Conservation (phyloP, 2,329 filamentous ascomycete genomes). For the Aspergillus sp. region DNA sequence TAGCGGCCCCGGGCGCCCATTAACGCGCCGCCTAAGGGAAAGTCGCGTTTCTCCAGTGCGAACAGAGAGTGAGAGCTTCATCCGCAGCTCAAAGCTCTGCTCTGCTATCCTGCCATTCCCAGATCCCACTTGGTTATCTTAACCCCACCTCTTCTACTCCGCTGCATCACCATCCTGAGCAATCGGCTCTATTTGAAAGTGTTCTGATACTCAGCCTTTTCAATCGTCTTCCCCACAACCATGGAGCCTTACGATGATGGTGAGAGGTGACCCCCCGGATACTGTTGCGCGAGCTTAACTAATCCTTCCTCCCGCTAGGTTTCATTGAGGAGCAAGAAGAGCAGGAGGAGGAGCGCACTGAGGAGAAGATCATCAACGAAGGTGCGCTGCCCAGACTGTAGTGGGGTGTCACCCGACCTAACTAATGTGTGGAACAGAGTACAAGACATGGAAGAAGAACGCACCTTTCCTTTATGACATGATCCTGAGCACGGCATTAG, state of each 20-base stretch:
- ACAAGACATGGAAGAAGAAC: conserved; percentile 99
- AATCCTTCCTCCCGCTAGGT: conserved; percentile 22
- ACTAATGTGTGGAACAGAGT: conserved; percentile 61
- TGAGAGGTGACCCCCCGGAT: conserved; percentile 18
- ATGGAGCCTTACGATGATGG: conserved; percentile 43
- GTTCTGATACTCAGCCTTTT: neutral
- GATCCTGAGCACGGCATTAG: conserved; percentile 90
- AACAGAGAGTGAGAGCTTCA: conserved; percentile 13
- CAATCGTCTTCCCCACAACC: conserved; percentile 1
- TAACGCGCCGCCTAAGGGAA: conserved; percentile 35
- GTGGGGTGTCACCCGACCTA: neutral
- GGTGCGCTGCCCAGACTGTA: conserved; percentile 49
- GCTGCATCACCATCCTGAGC: neutral
- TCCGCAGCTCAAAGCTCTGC: conserved; percentile 21
- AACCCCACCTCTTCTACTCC: neutral
- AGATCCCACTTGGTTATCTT: neutral
- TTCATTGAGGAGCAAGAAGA: conserved; percentile 45
- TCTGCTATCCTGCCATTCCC: neutral
- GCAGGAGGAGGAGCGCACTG: conserved; percentile 71
- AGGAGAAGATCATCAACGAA: conserved; percentile 93
- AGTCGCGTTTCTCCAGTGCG: conserved; percentile 28
- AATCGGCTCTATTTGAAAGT: conserved; percentile 8
- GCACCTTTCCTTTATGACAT: conserved; percentile 97
- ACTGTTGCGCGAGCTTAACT: conserved; percentile 21
- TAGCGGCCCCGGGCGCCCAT: conserved; percentile 32